Evolutionary conservation across 192 early-diverging fungal species (phyloP).

Genomic region (Coemansia sp.): DNA sequence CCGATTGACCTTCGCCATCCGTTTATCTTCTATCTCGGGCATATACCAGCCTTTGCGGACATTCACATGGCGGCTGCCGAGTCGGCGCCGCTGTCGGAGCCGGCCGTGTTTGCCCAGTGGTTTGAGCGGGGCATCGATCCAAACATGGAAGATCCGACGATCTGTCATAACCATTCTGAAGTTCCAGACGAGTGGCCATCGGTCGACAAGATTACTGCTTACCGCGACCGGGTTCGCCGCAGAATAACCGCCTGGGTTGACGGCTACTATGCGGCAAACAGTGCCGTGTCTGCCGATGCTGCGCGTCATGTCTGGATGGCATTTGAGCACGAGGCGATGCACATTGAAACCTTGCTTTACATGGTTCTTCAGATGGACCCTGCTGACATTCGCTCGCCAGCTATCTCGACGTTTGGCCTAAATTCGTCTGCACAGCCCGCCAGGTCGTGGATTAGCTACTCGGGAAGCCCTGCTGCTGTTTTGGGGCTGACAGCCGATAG

Average conservation of each 20-base stretch:
- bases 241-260: constrained; percentile 52
- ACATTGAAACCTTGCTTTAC: constrained; percentile 86
- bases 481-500: constrained; percentile 66
- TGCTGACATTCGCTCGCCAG: constrained; percentile 21
- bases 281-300: neutral
- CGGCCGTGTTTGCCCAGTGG: constrained; percentile 62
- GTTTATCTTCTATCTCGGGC: constrained; percentile 87
- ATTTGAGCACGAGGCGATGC: constrained; percentile 94
- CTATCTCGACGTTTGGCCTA: neutral
- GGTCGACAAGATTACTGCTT: constrained; percentile 61
- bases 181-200: constrained; percentile 69
- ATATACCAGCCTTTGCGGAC: constrained; percentile 71
- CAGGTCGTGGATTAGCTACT: constrained; percentile 21
- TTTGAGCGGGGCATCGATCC: constrained; percentile 97
- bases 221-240: constrained; percentile 59
- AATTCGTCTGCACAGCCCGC: constrained; percentile 2
- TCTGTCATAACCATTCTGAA: constrained; percentile 75
- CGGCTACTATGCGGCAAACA: constrained; percentile 5
- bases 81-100: constrained; percentile 55
- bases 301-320: constrained; percentile 76
- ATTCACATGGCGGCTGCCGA: constrained; percentile 52
- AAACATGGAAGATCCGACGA: constrained; percentile 67
- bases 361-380: constrained; percentile 70
- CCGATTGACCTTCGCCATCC: constrained; percentile 86
- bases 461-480: constrained; percentile 17